Conservation (phyloP, 495 filamentous ascomycete genomes). For the Neurospora africana region DNA sequence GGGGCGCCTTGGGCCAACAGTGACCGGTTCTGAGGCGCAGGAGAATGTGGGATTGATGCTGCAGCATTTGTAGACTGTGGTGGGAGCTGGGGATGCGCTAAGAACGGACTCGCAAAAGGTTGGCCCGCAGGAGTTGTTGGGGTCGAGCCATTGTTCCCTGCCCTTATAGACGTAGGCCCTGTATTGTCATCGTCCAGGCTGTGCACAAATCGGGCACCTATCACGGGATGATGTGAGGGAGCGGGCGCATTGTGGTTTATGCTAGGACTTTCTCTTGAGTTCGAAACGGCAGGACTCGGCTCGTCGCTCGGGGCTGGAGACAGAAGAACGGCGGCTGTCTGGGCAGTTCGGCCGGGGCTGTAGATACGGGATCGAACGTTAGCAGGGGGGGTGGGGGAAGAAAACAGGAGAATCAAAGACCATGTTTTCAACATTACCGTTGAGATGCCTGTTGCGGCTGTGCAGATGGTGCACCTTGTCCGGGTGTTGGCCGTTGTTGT, state of each 20-base stretch:
- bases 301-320: conserved; percentile 49
- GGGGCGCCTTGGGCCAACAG: background rate
- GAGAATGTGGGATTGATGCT: background rate
- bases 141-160: background rate
- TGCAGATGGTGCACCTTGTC: background rate
- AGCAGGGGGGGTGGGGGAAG: background rate
- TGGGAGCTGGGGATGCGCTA: background rate
- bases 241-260: background rate
- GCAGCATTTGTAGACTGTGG: background rate
- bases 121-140: background rate
- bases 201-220: conserved; percentile 19
- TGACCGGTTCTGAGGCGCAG: background rate
- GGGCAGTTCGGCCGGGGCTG: background rate
- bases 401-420: background rate
- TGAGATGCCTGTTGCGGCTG: conserved; percentile 5
- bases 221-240: conserved; percentile 5
- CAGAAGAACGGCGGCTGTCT: conserved; percentile 29
- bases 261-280: conserved; percentile 20
- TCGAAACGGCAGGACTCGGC: conserved; percentile 30
- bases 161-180: background rate
- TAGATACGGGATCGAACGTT: background rate
- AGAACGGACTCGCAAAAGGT: background rate
- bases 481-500: conserved; percentile 1
- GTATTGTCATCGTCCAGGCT: background rate
- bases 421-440: conserved; percentile 8